Percentiles rank a stretch among this genome's conserved stretches.
phyloP scores from a whole-genome alignment of 1,139 yeast species.

The Debaryomyces sp. region DNA sequence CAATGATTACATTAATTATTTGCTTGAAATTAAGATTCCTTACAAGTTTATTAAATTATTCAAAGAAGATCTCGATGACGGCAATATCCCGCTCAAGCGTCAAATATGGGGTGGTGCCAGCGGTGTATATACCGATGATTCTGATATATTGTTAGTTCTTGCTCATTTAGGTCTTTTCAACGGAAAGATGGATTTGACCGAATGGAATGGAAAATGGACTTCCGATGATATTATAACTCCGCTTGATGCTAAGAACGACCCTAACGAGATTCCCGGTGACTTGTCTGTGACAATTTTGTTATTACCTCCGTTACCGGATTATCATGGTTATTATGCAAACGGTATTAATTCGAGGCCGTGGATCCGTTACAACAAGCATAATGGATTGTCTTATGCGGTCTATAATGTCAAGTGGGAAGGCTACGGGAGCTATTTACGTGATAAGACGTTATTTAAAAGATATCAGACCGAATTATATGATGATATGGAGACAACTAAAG shows the following conservation, averaged over 20 bases:
- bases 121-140: constrained; percentile 85
- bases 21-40: constrained; percentile 69
- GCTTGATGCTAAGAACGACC: constrained; percentile 14
- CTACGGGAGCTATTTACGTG: constrained; percentile 33
- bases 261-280: constrained; percentile 48
- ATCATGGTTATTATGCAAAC: constrained; percentile 64
- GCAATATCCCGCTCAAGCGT: constrained; percentile 43
- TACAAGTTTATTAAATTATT: constrained; percentile 35
- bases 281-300: constrained; percentile 69
- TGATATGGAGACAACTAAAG: constrained; percentile 26
- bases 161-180: constrained; percentile 71
- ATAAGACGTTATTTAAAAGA: constrained; percentile 31
- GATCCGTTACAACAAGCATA: constrained; percentile 55
- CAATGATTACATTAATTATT: constrained; percentile 56
- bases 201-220: constrained; percentile 40
- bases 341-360: constrained; percentile 78
- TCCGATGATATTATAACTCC: constrained; percentile 31
- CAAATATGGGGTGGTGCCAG: constrained; percentile 87
- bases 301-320: constrained; percentile 65
- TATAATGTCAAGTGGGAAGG: constrained; percentile 56
- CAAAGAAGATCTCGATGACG: constrained; percentile 31
- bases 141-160: constrained; percentile 75
- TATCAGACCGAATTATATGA: constrained; percentile 30
- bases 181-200: constrained; percentile 28
- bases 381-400: constrained; percentile 68